These are phyloP conservation scores for Rhodosporidiobolus sp. DNA, from an alignment of 768 basidiomycete genomes.

Conservation along the genomic window DNA sequence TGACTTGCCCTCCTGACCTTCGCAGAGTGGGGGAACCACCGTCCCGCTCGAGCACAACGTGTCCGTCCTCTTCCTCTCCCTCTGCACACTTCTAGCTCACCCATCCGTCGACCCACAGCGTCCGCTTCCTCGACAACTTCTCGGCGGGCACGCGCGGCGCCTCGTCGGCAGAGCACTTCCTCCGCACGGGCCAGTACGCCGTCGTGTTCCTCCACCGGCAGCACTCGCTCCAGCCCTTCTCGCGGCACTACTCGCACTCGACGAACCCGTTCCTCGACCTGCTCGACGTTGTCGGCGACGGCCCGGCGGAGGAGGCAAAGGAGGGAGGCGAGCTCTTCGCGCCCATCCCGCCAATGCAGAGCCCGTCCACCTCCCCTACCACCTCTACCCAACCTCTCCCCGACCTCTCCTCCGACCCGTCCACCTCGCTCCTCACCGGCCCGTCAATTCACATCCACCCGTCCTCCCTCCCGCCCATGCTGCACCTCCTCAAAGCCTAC, in stretches of 20 bases:
- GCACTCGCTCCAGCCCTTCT: conserved; percentile 96
- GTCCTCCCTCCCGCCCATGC: conserved; percentile 62
- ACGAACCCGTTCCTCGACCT: conserved; percentile 97
- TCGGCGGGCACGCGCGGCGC: conserved; percentile 98
- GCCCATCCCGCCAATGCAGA: conserved; percentile 26
- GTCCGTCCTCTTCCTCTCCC: conserved; percentile 59
- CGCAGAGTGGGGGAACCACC: conserved; percentile 93
- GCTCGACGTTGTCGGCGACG: conserved; percentile 60
- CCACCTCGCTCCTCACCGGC: background rate
- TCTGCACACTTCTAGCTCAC: background rate
- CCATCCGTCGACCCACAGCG: conserved; percentile 57
- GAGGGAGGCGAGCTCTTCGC: conserved; percentile 22
- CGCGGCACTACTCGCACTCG: conserved; percentile 94
- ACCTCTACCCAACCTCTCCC: background rate
- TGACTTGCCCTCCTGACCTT: background rate
- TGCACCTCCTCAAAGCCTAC: conserved; percentile 72
- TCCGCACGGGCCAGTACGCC: conserved; percentile 79
- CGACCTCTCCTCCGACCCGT: background rate
- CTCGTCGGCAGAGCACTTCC: conserved; percentile 96
- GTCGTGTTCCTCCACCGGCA: conserved; percentile 99
- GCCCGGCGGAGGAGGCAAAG: background rate
- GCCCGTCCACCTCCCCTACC: conserved; percentile 3
- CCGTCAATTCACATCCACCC: conserved; percentile 62
- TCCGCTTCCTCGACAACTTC: conserved; percentile 97
- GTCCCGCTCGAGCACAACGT: conserved; percentile 98